These are phyloP conservation scores for Castanospermum australe DNA, from an alignment of 306 rosid species.

Conservation along the genomic window DNA sequence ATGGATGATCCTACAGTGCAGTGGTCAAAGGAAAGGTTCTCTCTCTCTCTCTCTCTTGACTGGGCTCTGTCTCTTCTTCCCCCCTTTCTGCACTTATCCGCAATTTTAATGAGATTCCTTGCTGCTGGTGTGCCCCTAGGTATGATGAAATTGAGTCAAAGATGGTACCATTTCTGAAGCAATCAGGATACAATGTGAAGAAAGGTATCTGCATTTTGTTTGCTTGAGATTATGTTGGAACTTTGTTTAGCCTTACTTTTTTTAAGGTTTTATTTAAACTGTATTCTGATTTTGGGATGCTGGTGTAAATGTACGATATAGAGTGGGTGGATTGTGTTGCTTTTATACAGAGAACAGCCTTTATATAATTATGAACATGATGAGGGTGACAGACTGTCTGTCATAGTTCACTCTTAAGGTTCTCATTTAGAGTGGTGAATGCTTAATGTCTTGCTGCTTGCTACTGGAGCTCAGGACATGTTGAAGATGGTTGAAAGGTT, in stretches of 20 bases:
- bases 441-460: slow-evolving; percentile 1
- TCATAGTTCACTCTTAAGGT: slow-evolving; percentile 14
- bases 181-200: slow-evolving; percentile 92
- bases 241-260: not conserved
- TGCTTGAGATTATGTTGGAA: slow-evolving; percentile 13
- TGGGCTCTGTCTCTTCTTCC: too few relatives aligned
- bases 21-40: slow-evolving; percentile 95
- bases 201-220: slow-evolving; percentile 59
- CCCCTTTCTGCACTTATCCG: not conserved
- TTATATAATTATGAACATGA: not conserved
- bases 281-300: not conserved
- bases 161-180: slow-evolving; percentile 81
- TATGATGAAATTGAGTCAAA: slow-evolving; percentile 89
- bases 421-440: slow-evolving; percentile 18
- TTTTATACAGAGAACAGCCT: not conserved
- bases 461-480: slow-evolving; percentile 7
- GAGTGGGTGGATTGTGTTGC: not conserved
- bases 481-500: slow-evolving; percentile 4
- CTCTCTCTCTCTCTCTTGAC: not conserved
- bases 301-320: slow-evolving; percentile 9
- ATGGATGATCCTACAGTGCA: slow-evolving; percentile 97
- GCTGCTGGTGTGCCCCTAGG: slow-evolving; percentile 44
- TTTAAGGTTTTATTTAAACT: not conserved
- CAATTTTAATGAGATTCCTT: not conserved
- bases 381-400: not conserved